Evolutionary conservation across 106 monocot species (phyloP).

Genomic region (Dendrobium nobile): DNA sequence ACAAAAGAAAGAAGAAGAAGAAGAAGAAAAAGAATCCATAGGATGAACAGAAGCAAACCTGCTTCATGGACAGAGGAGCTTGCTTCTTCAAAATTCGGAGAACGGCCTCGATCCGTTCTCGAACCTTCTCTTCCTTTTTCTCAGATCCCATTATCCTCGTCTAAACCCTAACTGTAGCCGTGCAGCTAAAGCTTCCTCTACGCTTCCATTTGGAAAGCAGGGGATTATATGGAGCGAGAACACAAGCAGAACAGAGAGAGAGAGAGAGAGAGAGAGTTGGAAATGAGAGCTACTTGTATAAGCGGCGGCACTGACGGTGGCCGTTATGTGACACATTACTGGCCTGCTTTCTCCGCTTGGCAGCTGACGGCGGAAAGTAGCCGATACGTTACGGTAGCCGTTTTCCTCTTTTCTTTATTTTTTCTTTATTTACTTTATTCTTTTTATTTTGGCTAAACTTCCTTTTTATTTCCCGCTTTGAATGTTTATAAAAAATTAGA

Average conservation of each 20-base stretch:
- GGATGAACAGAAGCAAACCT: constrained; percentile 12
- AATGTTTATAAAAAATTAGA: not conserved
- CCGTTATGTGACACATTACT: constrained; percentile 12
- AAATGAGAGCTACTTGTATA: constrained; percentile 8
- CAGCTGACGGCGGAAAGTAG: constrained; percentile 4
- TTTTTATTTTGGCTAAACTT: not conserved
- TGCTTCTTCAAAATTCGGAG: constrained; percentile 33
- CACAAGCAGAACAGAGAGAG: not conserved
- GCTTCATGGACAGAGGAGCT: constrained; percentile 31
- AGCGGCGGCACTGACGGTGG: constrained; percentile 12
- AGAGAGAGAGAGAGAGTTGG: not conserved
- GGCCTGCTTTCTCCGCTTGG: not conserved
- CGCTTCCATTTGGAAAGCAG: not conserved
- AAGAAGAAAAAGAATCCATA: not conserved
- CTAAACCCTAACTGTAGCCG: not conserved
- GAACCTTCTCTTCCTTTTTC: constrained; percentile 12
- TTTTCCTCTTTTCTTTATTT: not conserved
- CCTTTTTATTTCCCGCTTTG: constrained; percentile 1
- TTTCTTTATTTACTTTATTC: not conserved
- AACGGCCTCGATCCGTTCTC: constrained; percentile 24
- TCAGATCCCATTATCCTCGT: constrained; percentile 11
- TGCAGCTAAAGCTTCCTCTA: not conserved
- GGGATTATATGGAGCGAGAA: not conserved
- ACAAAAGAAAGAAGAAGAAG: not conserved
- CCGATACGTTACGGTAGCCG: not conserved